Evolutionary conservation across 2,329 filamentous ascomycete species (phyloP).

Genomic region (Colletotrichum plurivorum): DNA sequence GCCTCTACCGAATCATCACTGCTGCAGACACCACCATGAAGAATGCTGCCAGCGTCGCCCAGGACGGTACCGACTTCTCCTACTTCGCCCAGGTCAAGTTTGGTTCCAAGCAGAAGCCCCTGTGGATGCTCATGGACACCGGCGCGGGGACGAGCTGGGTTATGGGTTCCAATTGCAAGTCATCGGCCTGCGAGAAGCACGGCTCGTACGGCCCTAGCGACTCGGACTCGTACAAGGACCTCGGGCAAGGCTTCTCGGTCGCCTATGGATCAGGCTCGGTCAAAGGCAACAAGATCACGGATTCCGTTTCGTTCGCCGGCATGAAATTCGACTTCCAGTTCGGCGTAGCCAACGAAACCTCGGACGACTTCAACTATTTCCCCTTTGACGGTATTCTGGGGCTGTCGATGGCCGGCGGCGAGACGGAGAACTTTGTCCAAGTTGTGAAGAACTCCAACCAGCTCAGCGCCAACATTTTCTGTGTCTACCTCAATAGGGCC

Average conservation of each 20-base stretch:
- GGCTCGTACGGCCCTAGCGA: conserved; percentile 76
- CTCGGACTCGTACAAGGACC: conserved; percentile 74
- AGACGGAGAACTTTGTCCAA: conserved; percentile 77
- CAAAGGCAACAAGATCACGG: conserved; percentile 74
- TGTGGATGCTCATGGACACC: conserved; percentile 77
- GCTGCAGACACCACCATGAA: conserved; percentile 61
- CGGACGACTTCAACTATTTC: conserved; percentile 81
- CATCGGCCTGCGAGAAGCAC: conserved; percentile 77
- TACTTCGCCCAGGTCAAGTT: conserved; percentile 73
- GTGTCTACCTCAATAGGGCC: conserved; percentile 77
- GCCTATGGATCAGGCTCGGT: conserved; percentile 85
- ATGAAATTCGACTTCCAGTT: conserved; percentile 77
- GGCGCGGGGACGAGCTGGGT: conserved; percentile 85
- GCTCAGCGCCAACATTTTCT: conserved; percentile 76
- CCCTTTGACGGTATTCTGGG: conserved; percentile 92
- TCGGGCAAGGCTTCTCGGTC: conserved; percentile 71
- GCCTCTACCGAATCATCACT: conserved; percentile 62
- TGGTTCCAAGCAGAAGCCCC: conserved; percentile 66
- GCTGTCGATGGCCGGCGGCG: conserved; percentile 74
- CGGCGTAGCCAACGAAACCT: conserved; percentile 80
- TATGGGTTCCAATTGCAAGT: conserved; percentile 79
- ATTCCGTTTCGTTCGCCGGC: conserved; percentile 77
- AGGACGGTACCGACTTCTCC: conserved; percentile 76
- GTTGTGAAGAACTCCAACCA: conserved; percentile 69
- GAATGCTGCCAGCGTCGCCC: conserved; percentile 69